Conservation (phyloP, 2,329 filamentous ascomycete species). For the Talaromyces amestolkiae region DNA sequence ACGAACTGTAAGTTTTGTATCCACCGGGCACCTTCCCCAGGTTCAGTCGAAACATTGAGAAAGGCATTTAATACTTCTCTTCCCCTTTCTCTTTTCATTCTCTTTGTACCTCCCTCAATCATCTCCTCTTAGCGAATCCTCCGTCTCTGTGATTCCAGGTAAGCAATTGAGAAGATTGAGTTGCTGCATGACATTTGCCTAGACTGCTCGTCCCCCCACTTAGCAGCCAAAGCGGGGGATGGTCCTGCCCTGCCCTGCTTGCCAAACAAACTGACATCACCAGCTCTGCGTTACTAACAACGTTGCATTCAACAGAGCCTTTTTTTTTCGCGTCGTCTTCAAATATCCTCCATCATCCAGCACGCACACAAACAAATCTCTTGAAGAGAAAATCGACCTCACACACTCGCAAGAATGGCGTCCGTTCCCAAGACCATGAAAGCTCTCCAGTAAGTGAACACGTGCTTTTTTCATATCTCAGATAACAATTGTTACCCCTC, state of each 20-base stretch:
- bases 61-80: neutral
- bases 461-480: neutral
- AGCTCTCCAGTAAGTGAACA: conserved; percentile 53
- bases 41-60: neutral
- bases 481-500: neutral
- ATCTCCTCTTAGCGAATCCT: neutral
- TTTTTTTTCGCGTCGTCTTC: conserved; percentile 2
- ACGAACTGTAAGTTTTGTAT: neutral
- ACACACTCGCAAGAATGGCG: conserved; percentile 10
- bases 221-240: conserved; percentile 10
- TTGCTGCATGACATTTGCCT: conserved; percentile 1
- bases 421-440: conserved; percentile 57
- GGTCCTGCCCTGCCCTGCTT: neutral
- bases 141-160: neutral
- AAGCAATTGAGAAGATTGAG: neutral
- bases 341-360: neutral
- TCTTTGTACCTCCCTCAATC: neutral
- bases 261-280: conserved; percentile 13
- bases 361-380: neutral
- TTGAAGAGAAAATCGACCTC: neutral
- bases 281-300: neutral
- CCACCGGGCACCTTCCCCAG: neutral
- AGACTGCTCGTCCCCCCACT: conserved; percentile 1
- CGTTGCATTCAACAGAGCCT: neutral
- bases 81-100: neutral